Base-by-base conservation (phyloP, 495 filamentous ascomycete genomes). In the Beverwykella pulmonaria region DNA sequence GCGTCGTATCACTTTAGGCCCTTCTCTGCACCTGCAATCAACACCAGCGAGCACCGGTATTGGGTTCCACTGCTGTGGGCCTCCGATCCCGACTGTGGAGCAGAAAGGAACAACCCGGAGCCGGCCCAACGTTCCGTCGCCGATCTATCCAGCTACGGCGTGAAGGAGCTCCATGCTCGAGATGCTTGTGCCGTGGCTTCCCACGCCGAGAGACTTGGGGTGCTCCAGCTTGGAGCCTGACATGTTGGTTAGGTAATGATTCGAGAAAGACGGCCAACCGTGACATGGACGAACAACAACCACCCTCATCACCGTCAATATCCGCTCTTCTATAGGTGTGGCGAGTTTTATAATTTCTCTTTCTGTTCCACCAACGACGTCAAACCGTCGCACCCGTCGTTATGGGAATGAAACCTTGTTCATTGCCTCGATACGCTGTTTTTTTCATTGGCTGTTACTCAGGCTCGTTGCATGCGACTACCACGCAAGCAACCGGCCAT, bases 1-100 rank as follows among this genome's bases (percentile, higher is more conserved):
- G 53, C 20, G 34, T 61, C 59, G 59, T 52, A 61, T 46, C 46
- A 61, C 59, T 59, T 12, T 59, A 10, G 23, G 2, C 23, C 10
- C 23, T 22, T 49, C n/a, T 10, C 2, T n/a, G 12, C 39, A 49
- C 15, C 36, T 4, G 8, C 39, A 44, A 3, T n/a, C 39, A 4
- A 44, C 6, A n/a, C 32, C 32, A 34, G 32, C 53, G 29, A 34
- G 55, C 34, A 14, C 32, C 41, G 23, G 23, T 29, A 60, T 60
- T 60, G 57, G 57, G 23, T 60, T 32, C 57, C 57, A 30, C 41
- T 10, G 25, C 14, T 4, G 8, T 29, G 57, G 57, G 54, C 8
- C 54, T 56, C n/a, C 54, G 36, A 22, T 44, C 44, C 30, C 54
- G 54, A 39, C 10, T 59, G 53, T 57, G 29, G n/a, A 41, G 30